Percentiles rank a stretch among this genome's conserved stretches.
Evolutionary conservation across 192 early-diverging fungal genomes (phyloP).

Genomic region (Umbelopsis vinacea): DNA sequence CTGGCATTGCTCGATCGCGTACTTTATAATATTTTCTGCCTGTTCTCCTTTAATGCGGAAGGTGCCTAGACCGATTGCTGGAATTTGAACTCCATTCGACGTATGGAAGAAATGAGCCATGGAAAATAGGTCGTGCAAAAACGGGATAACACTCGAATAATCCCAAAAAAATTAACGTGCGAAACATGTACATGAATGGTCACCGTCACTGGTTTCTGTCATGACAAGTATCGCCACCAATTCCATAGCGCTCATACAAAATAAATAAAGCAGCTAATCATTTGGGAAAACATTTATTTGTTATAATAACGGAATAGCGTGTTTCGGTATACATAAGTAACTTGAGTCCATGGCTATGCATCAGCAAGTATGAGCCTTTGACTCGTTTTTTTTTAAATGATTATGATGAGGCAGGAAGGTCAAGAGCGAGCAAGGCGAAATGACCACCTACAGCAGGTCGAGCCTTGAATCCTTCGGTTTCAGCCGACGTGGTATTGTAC

Average conservation of each 20-base stretch:
- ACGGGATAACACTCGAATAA: not conserved
- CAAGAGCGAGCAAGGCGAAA: conserved; percentile 9
- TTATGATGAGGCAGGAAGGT: not conserved
- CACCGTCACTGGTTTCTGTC: no score
- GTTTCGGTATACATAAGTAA: no score
- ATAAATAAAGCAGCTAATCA: no score
- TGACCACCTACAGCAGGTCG: conserved; percentile 17
- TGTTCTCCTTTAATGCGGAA: conserved; percentile 8
- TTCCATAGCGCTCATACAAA: no score
- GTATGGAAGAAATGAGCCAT: not conserved
- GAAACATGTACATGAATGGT: no score
- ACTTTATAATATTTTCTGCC: conserved; percentile 1
- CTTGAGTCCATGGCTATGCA: no score
- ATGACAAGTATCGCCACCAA: no score
- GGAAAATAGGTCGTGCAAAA: not conserved
- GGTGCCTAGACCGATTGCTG: not conserved
- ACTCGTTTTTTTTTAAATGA: not conserved
- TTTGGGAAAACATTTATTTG: no score
- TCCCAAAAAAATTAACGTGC: no score
- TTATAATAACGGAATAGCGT: no score
- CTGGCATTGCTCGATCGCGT: conserved; percentile 2
- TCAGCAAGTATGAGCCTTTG: no score
- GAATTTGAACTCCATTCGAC: not conserved
- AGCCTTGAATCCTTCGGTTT: not conserved
- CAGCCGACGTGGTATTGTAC: not conserved